A percentile compares a stretch with the other conserved stretches of the same genome.
Conservation (phyloP, 495 filamentous ascomycete species). For the Tetracladium setigerum region DNA sequence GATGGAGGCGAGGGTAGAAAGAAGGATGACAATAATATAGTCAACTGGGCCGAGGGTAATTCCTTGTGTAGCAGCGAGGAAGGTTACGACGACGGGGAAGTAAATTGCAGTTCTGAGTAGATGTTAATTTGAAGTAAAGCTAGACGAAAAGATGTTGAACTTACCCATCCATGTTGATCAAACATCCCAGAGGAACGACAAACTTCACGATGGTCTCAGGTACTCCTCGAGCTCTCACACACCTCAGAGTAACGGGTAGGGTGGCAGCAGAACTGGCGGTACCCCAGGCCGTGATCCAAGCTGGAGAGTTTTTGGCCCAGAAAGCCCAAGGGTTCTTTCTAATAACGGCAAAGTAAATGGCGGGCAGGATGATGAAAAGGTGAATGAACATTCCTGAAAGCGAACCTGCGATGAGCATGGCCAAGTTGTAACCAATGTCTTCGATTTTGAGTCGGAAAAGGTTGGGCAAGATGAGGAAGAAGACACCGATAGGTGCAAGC, state of each 20-base stretch:
- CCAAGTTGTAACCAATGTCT: slow-evolving; percentile 25
- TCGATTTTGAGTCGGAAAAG: slow-evolving; percentile 24
- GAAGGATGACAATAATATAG: slow-evolving; percentile 25
- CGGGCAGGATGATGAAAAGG: slow-evolving; percentile 23
- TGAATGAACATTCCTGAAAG: slow-evolving; percentile 22
- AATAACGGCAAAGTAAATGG: slow-evolving; percentile 19
- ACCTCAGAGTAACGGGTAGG: slow-evolving; percentile 21
- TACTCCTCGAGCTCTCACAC: slow-evolving; percentile 8
- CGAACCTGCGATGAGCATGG: slow-evolving; percentile 23
- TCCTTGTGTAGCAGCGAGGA: slow-evolving; percentile 26
- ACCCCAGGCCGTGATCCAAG: slow-evolving; percentile 28
- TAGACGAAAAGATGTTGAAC: neutral
- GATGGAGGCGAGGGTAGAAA: slow-evolving; percentile 26
- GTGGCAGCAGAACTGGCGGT: slow-evolving; percentile 24
- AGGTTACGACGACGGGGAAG: slow-evolving; percentile 26
- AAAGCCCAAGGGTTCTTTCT: slow-evolving; percentile 22
- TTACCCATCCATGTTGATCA: slow-evolving; percentile 29
- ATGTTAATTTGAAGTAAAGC: neutral
- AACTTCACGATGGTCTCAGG: slow-evolving; percentile 21
- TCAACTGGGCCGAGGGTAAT: slow-evolving; percentile 17
- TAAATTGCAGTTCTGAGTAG: slow-evolving; percentile 22
- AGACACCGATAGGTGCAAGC: slow-evolving; percentile 27
- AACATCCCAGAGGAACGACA: slow-evolving; percentile 21
- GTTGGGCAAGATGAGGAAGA: slow-evolving; percentile 29
- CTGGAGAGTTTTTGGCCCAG: slow-evolving; percentile 21